Conservation (phyloP, 306 rosid genomes). For the Morella rubra region DNA sequence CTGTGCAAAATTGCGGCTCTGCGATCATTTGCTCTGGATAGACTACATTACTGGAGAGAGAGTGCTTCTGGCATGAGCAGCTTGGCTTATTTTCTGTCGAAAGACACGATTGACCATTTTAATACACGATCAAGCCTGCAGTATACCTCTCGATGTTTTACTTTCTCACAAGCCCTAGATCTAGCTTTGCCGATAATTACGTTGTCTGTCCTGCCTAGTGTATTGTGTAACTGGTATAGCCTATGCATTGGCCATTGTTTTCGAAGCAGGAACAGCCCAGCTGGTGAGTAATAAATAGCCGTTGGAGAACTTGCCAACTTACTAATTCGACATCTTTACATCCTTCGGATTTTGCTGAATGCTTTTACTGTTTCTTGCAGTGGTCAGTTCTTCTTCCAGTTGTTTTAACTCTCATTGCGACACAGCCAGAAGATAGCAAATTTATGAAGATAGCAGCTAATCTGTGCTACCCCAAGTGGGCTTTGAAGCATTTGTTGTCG, state of each 20-base stretch:
- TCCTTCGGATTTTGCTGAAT: constrained; percentile 27
- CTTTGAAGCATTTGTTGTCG: constrained; percentile 77
- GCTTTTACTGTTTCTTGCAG: constrained; percentile 48
- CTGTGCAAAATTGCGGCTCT: constrained; percentile 90
- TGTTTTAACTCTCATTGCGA: constrained; percentile 80
- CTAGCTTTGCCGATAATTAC: constrained; percentile 79
- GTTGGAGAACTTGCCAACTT: constrained; percentile 5
- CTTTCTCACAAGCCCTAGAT: constrained; percentile 89
- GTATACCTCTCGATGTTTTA: constrained; percentile 93
- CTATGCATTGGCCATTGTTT: constrained; percentile 71
- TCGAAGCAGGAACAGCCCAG: constrained; percentile 95
- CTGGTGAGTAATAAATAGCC: constrained; percentile 53
- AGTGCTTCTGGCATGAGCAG: constrained; percentile 91
- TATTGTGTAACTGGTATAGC: constrained; percentile 97
- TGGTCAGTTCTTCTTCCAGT: constrained; percentile 96
- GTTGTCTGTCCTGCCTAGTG: constrained; percentile 73
- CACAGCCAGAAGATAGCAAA: constrained; percentile 54
- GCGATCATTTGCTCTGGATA: constrained; percentile 88
- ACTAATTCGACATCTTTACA: not conserved
- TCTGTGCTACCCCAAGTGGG: constrained; percentile 89
- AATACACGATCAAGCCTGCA: constrained; percentile 79
- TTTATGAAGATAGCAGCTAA: constrained; percentile 59
- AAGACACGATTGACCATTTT: constrained; percentile 87
- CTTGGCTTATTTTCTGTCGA: constrained; percentile 94
- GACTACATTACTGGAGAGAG: constrained; percentile 84